These are phyloP conservation scores for Yamadazyma paraphyllophila DNA, from an alignment of 805 yeast species.

Conservation along the genomic window DNA sequence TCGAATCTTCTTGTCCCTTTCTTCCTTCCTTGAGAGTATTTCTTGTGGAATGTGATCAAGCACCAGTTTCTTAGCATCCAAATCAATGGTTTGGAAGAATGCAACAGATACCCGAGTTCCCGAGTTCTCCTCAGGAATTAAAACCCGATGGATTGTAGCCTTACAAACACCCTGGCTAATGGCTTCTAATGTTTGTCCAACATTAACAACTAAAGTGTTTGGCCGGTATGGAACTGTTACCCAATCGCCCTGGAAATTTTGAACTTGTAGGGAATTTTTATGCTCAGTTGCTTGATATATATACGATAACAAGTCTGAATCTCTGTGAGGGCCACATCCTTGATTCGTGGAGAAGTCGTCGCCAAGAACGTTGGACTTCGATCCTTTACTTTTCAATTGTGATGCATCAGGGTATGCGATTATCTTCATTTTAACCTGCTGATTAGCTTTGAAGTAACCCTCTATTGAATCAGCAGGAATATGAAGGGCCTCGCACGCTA, in stretches of 20 bases:
- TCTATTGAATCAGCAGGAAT: conserved; percentile 45
- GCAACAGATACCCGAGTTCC: conserved; percentile 48
- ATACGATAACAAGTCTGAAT: conserved; percentile 59
- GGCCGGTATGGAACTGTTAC: conserved; percentile 50
- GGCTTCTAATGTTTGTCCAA: conserved; percentile 62
- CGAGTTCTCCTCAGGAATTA: conserved; percentile 38
- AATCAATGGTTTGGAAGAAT: conserved; percentile 47
- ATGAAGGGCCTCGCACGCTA: conserved; percentile 58
- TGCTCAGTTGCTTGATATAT: conserved; percentile 56
- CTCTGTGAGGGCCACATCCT: conserved; percentile 68
- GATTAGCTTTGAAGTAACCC: conserved; percentile 49
- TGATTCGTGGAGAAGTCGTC: conserved; percentile 36
- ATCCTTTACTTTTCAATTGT: conserved; percentile 19
- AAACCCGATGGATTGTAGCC: conserved; percentile 58
- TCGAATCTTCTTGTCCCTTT: conserved; percentile 34
- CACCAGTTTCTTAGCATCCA: conserved; percentile 30
- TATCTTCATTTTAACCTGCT: conserved; percentile 53
- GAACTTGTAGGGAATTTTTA: conserved; percentile 52
- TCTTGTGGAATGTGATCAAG: conserved; percentile 27
- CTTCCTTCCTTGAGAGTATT: conserved; percentile 27
- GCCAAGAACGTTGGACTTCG: conserved; percentile 21
- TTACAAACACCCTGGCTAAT: conserved; percentile 56
- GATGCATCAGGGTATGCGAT: conserved; percentile 53
- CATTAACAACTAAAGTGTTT: conserved; percentile 52
- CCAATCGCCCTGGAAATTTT: conserved; percentile 57